Percentiles rank a stretch among this genome's conserved stretches.
phyloP scores from a whole-genome alignment of 768 basidiomycete species.

The Nevesoporus exiguus region DNA sequence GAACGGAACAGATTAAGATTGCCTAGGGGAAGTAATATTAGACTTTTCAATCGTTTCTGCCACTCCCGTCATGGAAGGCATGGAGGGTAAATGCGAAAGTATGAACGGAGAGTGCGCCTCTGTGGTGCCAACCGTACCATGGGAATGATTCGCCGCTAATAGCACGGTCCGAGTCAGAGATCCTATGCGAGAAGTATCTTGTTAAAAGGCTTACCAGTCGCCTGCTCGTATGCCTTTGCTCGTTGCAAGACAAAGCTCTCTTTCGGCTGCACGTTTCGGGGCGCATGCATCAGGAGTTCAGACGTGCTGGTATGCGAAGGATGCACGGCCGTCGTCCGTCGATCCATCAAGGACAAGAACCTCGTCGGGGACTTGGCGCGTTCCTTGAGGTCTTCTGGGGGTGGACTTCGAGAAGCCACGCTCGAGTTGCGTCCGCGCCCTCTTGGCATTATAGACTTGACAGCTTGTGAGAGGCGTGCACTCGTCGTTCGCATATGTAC shows the following conservation, averaged over 20 bases:
- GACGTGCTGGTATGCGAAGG: not conserved
- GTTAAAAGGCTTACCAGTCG: conserved; percentile 14
- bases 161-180: conserved; percentile 7
- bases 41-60: conserved; percentile 14
- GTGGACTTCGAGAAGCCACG: not conserved
- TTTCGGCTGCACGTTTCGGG: conserved; percentile 6
- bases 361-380: conserved; percentile 7
- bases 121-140: not conserved
- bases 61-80: conserved; percentile 26
- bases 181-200: not conserved
- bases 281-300: conserved; percentile 10
- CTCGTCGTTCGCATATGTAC: conserved; percentile 19
- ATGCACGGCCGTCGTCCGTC: conserved; percentile 4
- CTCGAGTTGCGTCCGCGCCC: conserved; percentile 15
- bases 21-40: conserved; percentile 3
- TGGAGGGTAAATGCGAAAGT: conserved; percentile 35
- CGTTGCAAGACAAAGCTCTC: conserved; percentile 32
- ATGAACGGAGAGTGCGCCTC: conserved; percentile 33
- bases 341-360: conserved; percentile 16
- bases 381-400: conserved; percentile 9
- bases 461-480: conserved; percentile 18
- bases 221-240: conserved; percentile 27
- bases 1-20: not conserved
- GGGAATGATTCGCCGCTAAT: not conserved
- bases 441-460: conserved; percentile 28